Evolutionary conservation across 2,329 filamentous ascomycete species (phyloP).

Genomic region (Hawksworthiomyces lignivorus): DNA sequence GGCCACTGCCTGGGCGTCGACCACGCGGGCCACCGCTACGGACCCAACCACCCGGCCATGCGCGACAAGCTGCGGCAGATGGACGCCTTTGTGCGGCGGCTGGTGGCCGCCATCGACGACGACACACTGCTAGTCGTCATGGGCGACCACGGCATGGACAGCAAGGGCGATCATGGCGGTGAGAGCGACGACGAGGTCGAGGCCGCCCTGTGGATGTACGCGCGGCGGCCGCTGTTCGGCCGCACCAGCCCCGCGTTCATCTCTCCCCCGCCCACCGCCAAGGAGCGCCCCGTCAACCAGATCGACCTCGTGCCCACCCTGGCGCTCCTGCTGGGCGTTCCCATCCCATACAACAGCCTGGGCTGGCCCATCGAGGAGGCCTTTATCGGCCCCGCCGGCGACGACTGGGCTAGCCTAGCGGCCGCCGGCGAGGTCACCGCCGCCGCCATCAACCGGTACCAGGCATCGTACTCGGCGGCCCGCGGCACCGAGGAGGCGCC

Average conservation of each 20-base stretch:
- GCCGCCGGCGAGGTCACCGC: conserved; percentile 68
- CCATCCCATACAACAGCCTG: conserved; percentile 93
- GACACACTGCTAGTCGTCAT: conserved; percentile 86
- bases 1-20: conserved; percentile 93
- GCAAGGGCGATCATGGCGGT: conserved; percentile 95
- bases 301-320: conserved; percentile 95
- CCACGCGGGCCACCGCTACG: conserved; percentile 93
- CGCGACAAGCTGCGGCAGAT: conserved; percentile 84
- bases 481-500: conserved; percentile 58
- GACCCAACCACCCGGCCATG: conserved; percentile 89
- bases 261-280: conserved; percentile 61
- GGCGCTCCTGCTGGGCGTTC: conserved; percentile 77
- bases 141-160: conserved; percentile 99
- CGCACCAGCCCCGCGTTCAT: conserved; percentile 55
- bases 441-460: conserved; percentile 84
- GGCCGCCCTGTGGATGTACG: conserved; percentile 97
- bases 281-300: conserved; percentile 68
- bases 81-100: conserved; percentile 67
- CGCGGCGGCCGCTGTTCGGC: conserved; percentile 78
- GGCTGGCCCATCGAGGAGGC: conserved; percentile 91
- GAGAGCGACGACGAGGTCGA: conserved; percentile 95
- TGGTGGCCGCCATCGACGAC: conserved; percentile 69
- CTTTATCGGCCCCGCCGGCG: conserved; percentile 64
- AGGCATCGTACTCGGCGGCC: conserved; percentile 69
- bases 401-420: conserved; percentile 70